Evolutionary conservation across 2,329 filamentous ascomycete species (phyloP), one percentile per base, ranked within the genome.

Genomic region (Domatiomyces globalis): DNA sequence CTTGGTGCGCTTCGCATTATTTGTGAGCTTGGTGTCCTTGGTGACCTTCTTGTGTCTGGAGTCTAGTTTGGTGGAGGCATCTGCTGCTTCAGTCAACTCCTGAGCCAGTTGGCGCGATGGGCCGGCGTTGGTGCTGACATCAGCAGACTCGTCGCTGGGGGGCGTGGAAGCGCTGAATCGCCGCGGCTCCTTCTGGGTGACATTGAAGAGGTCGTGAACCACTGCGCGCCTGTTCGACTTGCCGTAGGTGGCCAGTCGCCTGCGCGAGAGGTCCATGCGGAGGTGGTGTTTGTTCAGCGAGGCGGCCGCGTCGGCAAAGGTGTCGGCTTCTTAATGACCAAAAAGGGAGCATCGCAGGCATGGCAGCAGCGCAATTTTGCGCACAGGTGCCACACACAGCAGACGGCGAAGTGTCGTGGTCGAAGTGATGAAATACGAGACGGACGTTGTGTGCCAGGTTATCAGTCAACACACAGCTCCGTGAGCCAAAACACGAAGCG

Each of bases 221-320:
- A 51, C 42, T 25, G 54, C 22, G 33, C 52, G 53, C 48, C 53
- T 51, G 15, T 36, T 22, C 4, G 48, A 53, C 55, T 66, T 67
- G 50, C 68, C 66, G 55, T 71, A 71, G 8, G 67, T 70, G 47
- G 65, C 63, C 48, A 60, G 54, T 51, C 63, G 66, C 48, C 65
- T 66, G 55, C 59, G 60, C 33, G 49, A 53, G 43, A 50, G 19
- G 12, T 58, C 54, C 56, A 58, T 56, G 15, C 12, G 33, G 33
- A 15, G 2, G 10, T 5, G 5, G 12, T 12, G 33, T 39, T 10
- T 12, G 33, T 39, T 15, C 15, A 39, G 12, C 15, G 10, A 15
- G 15, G 33, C 15, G 12, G 33, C 9, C 8, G 33, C 33, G 12
- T 2, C 9, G 33, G 10, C 10, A 15, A 5, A 5, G 33, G 10